Base-by-base conservation (phyloP, 257 asterid genomes). In the Gentiana dahurica region DNA sequence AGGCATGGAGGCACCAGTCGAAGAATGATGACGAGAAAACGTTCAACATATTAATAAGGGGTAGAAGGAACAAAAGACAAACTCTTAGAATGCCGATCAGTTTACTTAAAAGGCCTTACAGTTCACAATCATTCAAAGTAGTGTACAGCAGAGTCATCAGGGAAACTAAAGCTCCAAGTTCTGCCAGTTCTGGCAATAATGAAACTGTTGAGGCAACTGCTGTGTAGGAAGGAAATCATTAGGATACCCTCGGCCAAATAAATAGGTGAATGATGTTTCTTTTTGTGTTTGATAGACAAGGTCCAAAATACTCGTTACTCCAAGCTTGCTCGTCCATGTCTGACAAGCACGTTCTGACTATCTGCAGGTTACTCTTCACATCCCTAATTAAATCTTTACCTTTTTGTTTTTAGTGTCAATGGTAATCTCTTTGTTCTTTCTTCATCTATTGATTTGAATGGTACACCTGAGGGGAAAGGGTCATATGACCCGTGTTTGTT, bases 41-140 rank as follows among this genome's bases (percentile, higher is more conserved):
- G 45, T 81, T 87, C 68, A 87, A 73, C 64, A 81, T 85, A 62
- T 78, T 83, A 76, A 81, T 85, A 51, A 84, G 78, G 78, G 97
- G 97, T 68, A 84, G 87, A 73, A 83, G 97, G 77, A 87, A 83
- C 71, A 73, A 76, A 49, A 91, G 76, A 77, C 98, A 91, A 79
- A 78, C 82, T 69, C 57, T 91, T 74, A 71, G 98, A 70, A 85
- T 91, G 93, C 98, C 98, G n/a, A 58, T 85, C 50, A 91, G 94
- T 81, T 72, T 87, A 75, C 94, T 91, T 52, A 85, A 73, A 73
- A 82, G 77, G 65, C 97, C 97, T 47, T 79, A 83, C 63, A 81
- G 79, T 71, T 85, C 98, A 48, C 94, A 83, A 73, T 67, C 95
- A 1, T 91, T 91, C 78, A 87, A 91, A 78, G 93, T 81, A 72